A percentile compares a stretch with the other conserved stretches of the same genome.
Evolutionary conservation across 2,329 filamentous ascomycete genomes (phyloP).

Genomic region (Gaeumannomyces sp.): DNA sequence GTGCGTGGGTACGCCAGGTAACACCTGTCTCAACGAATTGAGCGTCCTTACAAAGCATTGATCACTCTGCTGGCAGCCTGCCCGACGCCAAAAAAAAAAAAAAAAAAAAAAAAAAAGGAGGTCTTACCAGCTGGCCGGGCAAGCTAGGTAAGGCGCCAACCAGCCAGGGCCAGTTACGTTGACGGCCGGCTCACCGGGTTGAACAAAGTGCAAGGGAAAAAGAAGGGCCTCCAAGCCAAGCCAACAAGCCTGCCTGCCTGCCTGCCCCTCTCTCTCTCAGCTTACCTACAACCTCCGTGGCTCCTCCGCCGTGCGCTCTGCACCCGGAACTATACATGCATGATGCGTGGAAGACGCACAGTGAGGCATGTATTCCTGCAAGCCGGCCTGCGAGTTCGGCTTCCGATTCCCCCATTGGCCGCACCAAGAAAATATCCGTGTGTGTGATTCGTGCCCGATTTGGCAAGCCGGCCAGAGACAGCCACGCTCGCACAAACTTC

Average conservation of each 20-base stretch:
- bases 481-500: neutral
- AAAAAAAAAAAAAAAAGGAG: neutral
- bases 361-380: neutral
- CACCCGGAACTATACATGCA: neutral
- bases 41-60: neutral
- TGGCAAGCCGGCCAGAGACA: neutral
- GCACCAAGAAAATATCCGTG: neutral
- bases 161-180: neutral
- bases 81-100: neutral
- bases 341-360: neutral
- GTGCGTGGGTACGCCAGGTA: neutral
- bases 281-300: neutral
- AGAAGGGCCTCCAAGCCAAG: too few species aligned
- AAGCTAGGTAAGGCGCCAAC: neutral
- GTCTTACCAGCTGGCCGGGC: neutral
- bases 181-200: neutral
- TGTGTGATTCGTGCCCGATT: neutral
- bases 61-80: neutral
- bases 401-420: neutral
- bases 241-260: too few species aligned
- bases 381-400: neutral
- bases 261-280: neutral
- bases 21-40: too few species aligned
- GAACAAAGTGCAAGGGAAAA: too few species aligned
- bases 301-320: neutral